Percentiles rank a stretch among this genome's conserved stretches.
Evolutionary conservation across 371 early-diverging fungal genomes (phyloP).

Genomic region (Haplosporangium sp.): DNA sequence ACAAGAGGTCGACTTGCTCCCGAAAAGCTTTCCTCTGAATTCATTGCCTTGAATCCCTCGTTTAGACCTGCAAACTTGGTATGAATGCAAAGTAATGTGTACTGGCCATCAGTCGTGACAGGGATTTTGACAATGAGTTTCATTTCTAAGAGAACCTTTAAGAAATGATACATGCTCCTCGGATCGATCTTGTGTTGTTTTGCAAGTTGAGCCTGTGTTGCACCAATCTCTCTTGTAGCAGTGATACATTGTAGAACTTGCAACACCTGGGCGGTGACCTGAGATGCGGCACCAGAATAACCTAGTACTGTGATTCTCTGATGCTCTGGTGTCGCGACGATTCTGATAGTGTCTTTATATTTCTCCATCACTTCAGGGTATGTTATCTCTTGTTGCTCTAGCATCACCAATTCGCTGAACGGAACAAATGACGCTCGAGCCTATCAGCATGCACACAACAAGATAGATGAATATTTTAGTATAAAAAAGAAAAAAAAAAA

Average conservation of each 20-base stretch:
- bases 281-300: conserved; percentile 13
- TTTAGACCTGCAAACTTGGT: conserved; percentile 31
- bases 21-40: conserved; percentile 10
- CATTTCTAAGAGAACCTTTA: conserved; percentile 61
- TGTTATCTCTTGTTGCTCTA: conserved; percentile 2
- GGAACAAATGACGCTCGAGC: conserved; percentile 30
- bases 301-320: conserved; percentile 35
- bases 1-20: conserved; percentile 24
- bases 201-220: conserved; percentile 66
- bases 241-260: conserved; percentile 58
- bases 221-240: conserved; percentile 60
- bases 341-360: conserved; percentile 24
- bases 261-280: conserved; percentile 21
- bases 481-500: background rate
- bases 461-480: too few relatives aligned
- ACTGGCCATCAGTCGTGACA: conserved; percentile 54
- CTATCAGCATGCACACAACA: conserved; percentile 8
- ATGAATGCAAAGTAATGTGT: conserved; percentile 59
- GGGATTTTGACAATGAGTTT: conserved; percentile 61
- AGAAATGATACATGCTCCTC: conserved; percentile 69
- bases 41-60: conserved; percentile 48
- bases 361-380: conserved; percentile 20
- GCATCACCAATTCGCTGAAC: conserved; percentile 6
- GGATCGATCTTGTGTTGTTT: conserved; percentile 65
- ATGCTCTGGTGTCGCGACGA: conserved; percentile 29